phyloP scores from a whole-genome alignment of 306 rosid species.

The Malus domestica region DNA sequence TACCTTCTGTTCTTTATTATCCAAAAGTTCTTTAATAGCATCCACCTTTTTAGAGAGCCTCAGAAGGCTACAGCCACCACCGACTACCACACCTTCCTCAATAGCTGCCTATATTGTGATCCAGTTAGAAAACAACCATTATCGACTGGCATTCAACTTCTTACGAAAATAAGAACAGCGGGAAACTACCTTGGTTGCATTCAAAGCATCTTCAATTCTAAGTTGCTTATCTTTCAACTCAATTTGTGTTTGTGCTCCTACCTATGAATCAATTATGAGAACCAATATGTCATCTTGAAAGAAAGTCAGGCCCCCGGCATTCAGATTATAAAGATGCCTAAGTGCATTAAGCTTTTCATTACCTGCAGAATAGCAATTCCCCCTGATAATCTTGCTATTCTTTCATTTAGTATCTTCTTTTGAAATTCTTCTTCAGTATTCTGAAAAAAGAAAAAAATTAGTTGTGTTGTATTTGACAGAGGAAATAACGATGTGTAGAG shows the following conservation, averaged over 20 bases:
- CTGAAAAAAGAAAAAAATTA: constrained; percentile 36
- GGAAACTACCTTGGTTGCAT: constrained; percentile 68
- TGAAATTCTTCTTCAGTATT: constrained; percentile 72
- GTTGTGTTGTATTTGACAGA: neutral
- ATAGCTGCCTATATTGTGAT: constrained; percentile 66
- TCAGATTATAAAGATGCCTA: neutral
- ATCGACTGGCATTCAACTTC: constrained; percentile 9
- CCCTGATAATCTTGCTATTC: constrained; percentile 84
- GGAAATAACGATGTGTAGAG: no score
- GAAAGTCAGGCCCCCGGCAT: constrained; percentile 4
- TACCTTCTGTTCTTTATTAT: constrained; percentile 85
- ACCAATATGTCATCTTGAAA: constrained; percentile 13
- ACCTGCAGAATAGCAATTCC: constrained; percentile 89
- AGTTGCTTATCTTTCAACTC: constrained; percentile 90
- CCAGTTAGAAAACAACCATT: constrained; percentile 14
- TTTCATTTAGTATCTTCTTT: constrained; percentile 73
- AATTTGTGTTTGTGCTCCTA: constrained; percentile 92
- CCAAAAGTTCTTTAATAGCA: constrained; percentile 51
- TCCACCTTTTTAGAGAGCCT: constrained; percentile 71
- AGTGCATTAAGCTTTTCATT: constrained; percentile 9
- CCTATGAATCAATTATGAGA: constrained; percentile 40
- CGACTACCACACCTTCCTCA: constrained; percentile 93
- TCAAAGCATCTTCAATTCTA: constrained; percentile 84
- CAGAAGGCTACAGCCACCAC: constrained; percentile 92
- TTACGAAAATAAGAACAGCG: constrained; percentile 7